A percentile compares a stretch with the other conserved stretches of the same genome.
phyloP scores from a whole-genome alignment of 2,329 filamentous ascomycete genomes.

The Sclerotinia sclerotiorum region DNA sequence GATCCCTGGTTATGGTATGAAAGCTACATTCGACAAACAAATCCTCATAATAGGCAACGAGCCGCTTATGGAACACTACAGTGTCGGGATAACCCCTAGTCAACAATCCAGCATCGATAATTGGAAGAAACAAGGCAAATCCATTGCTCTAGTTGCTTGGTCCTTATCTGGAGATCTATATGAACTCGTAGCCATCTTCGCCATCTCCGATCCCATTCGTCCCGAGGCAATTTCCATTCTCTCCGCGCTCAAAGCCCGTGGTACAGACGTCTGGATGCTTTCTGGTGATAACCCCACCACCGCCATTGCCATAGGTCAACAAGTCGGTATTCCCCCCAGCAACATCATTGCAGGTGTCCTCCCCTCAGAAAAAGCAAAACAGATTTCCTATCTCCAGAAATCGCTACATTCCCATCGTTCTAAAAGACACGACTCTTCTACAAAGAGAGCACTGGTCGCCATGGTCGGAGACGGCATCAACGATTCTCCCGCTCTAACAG shows the following conservation, averaged over 20 bases:
- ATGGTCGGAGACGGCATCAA: constrained; percentile 90
- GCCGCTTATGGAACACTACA: constrained; percentile 57
- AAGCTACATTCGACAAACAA: constrained; percentile 50
- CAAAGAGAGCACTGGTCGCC: constrained; percentile 59
- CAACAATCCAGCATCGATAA: constrained; percentile 46
- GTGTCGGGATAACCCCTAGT: constrained; percentile 43
- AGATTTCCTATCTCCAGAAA: constrained; percentile 62
- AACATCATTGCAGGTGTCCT: constrained; percentile 87
- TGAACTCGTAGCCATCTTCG: constrained; percentile 63
- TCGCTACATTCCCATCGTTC: constrained; percentile 29
- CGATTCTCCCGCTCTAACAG: constrained; percentile 76
- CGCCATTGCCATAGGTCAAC: constrained; percentile 72
- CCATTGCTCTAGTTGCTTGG: constrained; percentile 51
- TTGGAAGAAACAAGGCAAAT: constrained; percentile 66
- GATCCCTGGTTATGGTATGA: constrained; percentile 69
- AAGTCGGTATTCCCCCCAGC: constrained; percentile 68
- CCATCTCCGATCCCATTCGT: constrained; percentile 79
- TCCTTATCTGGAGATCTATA: constrained; percentile 40
- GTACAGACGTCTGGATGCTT: constrained; percentile 84
- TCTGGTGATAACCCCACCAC: constrained; percentile 90
- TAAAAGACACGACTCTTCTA: constrained; percentile 28
- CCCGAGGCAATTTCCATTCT: constrained; percentile 68
- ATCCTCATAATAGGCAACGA: constrained; percentile 73
- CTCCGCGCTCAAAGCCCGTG: constrained; percentile 59
- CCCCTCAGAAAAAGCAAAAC: constrained; percentile 76